Percentiles rank a stretch among this genome's conserved stretches.
phyloP scores from a whole-genome alignment of 192 early-diverging fungal genomes.

The Podila epigama region DNA sequence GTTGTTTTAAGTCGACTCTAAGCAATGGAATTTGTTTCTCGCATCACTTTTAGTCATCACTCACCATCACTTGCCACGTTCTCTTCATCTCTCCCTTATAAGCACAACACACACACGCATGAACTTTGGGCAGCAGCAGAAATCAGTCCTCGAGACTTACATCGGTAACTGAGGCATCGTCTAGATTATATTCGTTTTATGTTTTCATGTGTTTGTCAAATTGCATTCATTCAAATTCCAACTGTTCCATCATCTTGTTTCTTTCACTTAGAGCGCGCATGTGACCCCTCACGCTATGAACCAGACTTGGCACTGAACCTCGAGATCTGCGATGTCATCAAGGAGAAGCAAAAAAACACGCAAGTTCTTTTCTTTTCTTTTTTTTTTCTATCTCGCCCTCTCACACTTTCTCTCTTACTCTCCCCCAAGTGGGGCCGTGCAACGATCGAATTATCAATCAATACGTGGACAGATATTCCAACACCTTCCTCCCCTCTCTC shows the following conservation, averaged over 20 bases:
- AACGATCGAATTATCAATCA: background rate
- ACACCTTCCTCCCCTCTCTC: background rate
- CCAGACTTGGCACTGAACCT: conserved; percentile 90
- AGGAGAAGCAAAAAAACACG: conserved; percentile 86
- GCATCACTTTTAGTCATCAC: background rate
- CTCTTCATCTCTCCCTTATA: background rate
- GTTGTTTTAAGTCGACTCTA: too few species aligned
- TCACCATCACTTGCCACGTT: background rate
- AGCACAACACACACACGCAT: conserved; percentile 1
- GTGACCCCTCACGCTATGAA: conserved; percentile 69
- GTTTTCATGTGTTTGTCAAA: background rate
- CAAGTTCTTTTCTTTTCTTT: conserved; percentile 46
- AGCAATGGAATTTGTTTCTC: too few species aligned
- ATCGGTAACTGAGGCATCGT: conserved; percentile 18
- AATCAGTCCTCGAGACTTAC: conserved; percentile 42
- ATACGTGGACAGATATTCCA: conserved; percentile 6
- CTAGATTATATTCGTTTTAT: background rate
- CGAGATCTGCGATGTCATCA: conserved; percentile 95
- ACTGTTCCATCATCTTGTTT: background rate
- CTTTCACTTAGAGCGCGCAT: conserved; percentile 74
- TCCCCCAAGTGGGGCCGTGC: too few species aligned
- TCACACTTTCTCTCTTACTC: background rate
- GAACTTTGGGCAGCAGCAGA: conserved; percentile 25
- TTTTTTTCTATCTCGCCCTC: background rate
- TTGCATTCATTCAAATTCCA: background rate